phyloP scores from a whole-genome alignment of 495 filamentous ascomycete species.

The Hypoxylon subgilvum region DNA sequence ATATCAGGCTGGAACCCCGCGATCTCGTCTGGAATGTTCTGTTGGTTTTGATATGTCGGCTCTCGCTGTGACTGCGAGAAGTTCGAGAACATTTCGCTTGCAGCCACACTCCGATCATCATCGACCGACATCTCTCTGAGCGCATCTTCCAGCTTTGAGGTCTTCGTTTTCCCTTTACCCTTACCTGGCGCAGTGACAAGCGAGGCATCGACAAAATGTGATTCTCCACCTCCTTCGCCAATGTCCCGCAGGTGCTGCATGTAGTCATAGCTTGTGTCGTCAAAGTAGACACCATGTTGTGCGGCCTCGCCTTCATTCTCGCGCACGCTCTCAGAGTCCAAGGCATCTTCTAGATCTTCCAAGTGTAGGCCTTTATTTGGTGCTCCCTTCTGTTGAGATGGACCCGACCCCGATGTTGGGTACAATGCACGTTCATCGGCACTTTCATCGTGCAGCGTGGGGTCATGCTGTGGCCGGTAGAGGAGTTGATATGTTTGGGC shows the following conservation, averaged over 20 bases:
- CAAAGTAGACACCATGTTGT: slow-evolving; percentile 84
- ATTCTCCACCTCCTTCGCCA: slow-evolving; percentile 58
- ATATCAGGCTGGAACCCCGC: slow-evolving; percentile 96
- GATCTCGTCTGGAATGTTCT: slow-evolving; percentile 88
- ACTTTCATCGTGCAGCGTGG: no score
- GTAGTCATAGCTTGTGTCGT: slow-evolving; percentile 94
- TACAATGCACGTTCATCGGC: no score
- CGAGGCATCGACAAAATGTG: slow-evolving; percentile 77
- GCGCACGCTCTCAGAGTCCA: slow-evolving; percentile 63
- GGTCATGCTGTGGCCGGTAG: no score
- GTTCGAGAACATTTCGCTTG: slow-evolving; percentile 61
- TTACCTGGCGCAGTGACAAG: slow-evolving; percentile 58
- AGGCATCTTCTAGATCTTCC: slow-evolving; percentile 70
- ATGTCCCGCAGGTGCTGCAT: slow-evolving; percentile 92
- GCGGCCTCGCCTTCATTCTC: slow-evolving; percentile 96
- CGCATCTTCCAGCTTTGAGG: slow-evolving; percentile 76
- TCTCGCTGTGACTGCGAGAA: slow-evolving; percentile 74
- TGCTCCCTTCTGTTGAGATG: no score
- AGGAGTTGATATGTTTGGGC: no score
- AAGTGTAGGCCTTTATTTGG: no score
- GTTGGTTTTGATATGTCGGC: slow-evolving; percentile 88
- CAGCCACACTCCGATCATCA: slow-evolving; percentile 46
- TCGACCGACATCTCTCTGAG: slow-evolving; percentile 69
- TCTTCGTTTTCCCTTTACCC: slow-evolving; percentile 69
- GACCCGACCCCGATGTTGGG: no score